phyloP scores from a whole-genome alignment of 2,329 filamentous ascomycete species.

The Keithomyces neogunnii region DNA sequence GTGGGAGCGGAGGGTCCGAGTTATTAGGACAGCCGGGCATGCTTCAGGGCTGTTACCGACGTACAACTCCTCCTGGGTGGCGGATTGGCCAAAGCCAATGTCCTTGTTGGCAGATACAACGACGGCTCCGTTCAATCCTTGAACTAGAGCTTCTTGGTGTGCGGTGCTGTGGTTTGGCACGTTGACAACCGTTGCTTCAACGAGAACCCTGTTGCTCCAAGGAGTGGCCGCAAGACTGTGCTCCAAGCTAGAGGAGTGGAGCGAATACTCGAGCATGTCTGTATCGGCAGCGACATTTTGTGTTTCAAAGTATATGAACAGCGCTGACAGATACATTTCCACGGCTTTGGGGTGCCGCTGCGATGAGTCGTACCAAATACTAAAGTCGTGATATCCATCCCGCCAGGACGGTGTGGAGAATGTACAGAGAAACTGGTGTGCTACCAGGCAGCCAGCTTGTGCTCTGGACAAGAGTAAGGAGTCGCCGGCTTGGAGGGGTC shows the following conservation, averaged over 20 bases:
- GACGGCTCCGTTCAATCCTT: constrained; percentile 17
- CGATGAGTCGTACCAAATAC: constrained; percentile 23
- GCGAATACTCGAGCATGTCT: constrained; percentile 12
- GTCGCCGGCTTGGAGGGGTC: constrained; percentile 9
- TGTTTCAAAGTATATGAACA: constrained; percentile 20
- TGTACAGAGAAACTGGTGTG: constrained; percentile 23
- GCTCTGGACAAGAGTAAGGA: constrained; percentile 13
- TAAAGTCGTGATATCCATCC: constrained; percentile 21
- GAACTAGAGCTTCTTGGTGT: constrained; percentile 12
- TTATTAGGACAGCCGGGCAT: constrained; percentile 25
- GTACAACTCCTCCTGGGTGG: constrained; percentile 27
- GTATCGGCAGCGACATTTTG: constrained; percentile 1
- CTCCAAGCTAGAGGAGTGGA: constrained; percentile 9
- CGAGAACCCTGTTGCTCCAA: constrained; percentile 4
- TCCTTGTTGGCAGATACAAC: constrained; percentile 25
- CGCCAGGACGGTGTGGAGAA: constrained; percentile 12
- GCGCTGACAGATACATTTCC: constrained; percentile 19
- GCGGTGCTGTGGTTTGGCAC: constrained; percentile 17
- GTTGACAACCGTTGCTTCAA: constrained; percentile 9
- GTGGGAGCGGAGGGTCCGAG: constrained; percentile 18
- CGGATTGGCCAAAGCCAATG: constrained; percentile 26
- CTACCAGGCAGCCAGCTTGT: constrained; percentile 20
- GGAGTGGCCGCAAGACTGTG: neutral
- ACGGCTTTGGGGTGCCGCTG: constrained; percentile 21
- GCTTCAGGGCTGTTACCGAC: constrained; percentile 25